phyloP scores from a whole-genome alignment of 257 asterid genomes.

The Gentiana macrophylla region DNA sequence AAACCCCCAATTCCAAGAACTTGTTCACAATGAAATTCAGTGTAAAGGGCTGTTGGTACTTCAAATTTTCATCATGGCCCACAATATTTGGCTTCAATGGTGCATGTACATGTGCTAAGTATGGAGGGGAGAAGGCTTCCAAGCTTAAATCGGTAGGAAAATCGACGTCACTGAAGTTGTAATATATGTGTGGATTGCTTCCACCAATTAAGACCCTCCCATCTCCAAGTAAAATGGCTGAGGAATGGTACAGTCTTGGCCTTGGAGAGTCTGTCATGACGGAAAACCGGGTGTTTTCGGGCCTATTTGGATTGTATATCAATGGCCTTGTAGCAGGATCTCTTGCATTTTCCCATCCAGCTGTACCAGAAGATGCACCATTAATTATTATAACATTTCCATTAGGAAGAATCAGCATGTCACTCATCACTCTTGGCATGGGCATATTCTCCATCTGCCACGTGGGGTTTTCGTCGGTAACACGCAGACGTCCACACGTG shows the following conservation, averaged over 20 bases:
- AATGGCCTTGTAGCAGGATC: conserved; percentile 40
- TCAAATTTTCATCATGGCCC: conserved; percentile 4
- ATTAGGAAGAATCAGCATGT: conserved; percentile 48
- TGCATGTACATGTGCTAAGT: conserved; percentile 23
- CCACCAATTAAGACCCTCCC: conserved; percentile 58
- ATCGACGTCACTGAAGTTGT: conserved; percentile 40
- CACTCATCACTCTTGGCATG: conserved; percentile 56
- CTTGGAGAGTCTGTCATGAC: conserved; percentile 24
- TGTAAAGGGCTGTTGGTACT: conserved; percentile 22
- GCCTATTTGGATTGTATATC: conserved; percentile 26
- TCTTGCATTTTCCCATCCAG: conserved; percentile 47
- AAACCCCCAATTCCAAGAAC: conserved; percentile 6
- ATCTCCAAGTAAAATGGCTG: conserved; percentile 41
- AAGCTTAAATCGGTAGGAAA: conserved; percentile 62
- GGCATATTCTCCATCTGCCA: conserved; percentile 68
- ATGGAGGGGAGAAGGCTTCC: conserved; percentile 59
- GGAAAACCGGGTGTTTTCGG: conserved; percentile 12
- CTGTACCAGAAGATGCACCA: conserved; percentile 51
- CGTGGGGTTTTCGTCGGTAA: conserved; percentile 16
- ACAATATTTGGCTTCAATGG: conserved; percentile 28
- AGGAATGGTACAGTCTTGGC: conserved; percentile 63
- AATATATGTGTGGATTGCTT: conserved; percentile 48
- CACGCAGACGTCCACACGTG: conserved; percentile 44
- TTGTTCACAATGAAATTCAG: conserved; percentile 19
- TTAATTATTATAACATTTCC: conserved; percentile 49